A percentile compares a stretch with the other conserved stretches of the same genome.
phyloP scores from a whole-genome alignment of 148 eudicot species.

The Gaultheria prostrata region DNA sequence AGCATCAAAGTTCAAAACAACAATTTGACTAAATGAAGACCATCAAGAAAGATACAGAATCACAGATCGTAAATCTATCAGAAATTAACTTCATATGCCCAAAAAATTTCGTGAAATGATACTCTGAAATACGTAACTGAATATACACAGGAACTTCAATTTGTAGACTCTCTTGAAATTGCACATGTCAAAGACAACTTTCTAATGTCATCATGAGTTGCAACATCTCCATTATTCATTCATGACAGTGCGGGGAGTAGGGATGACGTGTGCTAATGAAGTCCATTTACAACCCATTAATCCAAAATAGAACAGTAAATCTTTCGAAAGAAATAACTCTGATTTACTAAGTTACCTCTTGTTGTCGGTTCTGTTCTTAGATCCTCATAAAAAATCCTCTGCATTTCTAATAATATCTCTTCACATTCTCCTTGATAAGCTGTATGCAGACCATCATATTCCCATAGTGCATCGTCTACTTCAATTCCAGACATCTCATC shows the following conservation, averaged over 20 bases:
- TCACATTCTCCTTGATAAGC: slow-evolving; percentile 84
- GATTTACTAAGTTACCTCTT: slow-evolving; percentile 47
- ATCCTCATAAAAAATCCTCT: slow-evolving; percentile 87
- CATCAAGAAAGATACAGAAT: neutral
- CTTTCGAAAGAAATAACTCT: slow-evolving; percentile 3
- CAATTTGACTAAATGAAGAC: neutral
- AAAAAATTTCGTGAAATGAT: neutral
- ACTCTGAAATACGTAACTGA: neutral
- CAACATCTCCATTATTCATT: neutral
- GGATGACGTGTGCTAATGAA: neutral
- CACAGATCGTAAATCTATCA: neutral
- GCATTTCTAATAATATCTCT: slow-evolving; percentile 88
- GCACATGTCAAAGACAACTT: neutral
- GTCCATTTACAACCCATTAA: slow-evolving; percentile 7
- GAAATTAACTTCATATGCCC: neutral
- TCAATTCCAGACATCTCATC: slow-evolving; percentile 22
- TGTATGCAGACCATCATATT: slow-evolving; percentile 70
- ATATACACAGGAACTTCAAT: neutral
- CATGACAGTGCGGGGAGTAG: neutral
- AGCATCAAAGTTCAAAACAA: slow-evolving; percentile 18
- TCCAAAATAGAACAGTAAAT: neutral
- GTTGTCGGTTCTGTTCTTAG: slow-evolving; percentile 29
- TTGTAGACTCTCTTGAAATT: neutral
- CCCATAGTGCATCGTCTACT: slow-evolving; percentile 74
- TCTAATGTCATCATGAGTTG: neutral